These are phyloP conservation scores for Multifurca ochricompacta DNA, from an alignment of 768 basidiomycete species.

Conservation along the genomic window DNA sequence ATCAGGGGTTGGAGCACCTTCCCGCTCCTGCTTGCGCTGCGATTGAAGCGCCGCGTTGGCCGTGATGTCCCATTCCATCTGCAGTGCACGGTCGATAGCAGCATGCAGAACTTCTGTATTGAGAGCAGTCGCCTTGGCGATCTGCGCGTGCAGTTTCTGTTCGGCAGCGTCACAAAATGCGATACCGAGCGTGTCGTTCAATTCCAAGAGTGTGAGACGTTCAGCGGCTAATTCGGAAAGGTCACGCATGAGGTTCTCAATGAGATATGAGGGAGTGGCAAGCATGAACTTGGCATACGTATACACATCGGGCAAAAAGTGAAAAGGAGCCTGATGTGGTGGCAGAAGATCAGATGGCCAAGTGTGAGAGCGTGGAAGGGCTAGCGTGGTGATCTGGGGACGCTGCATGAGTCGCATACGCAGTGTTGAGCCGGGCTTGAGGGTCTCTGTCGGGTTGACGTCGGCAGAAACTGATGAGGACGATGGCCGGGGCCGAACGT, in stretches of 20 bases:
- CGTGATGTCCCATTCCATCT: slow-evolving; percentile 47
- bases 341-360: slow-evolving; percentile 94
- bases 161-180: slow-evolving; percentile 77
- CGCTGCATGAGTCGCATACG: slow-evolving; percentile 87
- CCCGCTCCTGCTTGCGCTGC: slow-evolving; percentile 25
- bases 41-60: slow-evolving; percentile 29
- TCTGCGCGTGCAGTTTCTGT: slow-evolving; percentile 67
- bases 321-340: slow-evolving; percentile 89
- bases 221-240: slow-evolving; percentile 66
- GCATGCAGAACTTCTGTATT: slow-evolving; percentile 59
- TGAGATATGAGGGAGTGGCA: slow-evolving; percentile 80
- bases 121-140: slow-evolving; percentile 69
- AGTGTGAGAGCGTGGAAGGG: slow-evolving; percentile 81
- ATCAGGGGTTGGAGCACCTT: slow-evolving; percentile 14
- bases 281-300: slow-evolving; percentile 93
- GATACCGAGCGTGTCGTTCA: slow-evolving; percentile 70
- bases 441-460: slow-evolving; percentile 33
- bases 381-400: slow-evolving; percentile 90
- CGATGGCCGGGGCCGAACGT: slow-evolving; percentile 31
- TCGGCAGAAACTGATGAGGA: slow-evolving; percentile 40
- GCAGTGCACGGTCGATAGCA: slow-evolving; percentile 55
- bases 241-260: slow-evolving; percentile 64
- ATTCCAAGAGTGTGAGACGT: slow-evolving; percentile 51
- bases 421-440: slow-evolving; percentile 51
- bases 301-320: slow-evolving; percentile 90